Evolutionary conservation across 768 basidiomycete species (phyloP), one percentile per base, ranked within the genome.

Genomic region (Fomitopsis serialis): DNA sequence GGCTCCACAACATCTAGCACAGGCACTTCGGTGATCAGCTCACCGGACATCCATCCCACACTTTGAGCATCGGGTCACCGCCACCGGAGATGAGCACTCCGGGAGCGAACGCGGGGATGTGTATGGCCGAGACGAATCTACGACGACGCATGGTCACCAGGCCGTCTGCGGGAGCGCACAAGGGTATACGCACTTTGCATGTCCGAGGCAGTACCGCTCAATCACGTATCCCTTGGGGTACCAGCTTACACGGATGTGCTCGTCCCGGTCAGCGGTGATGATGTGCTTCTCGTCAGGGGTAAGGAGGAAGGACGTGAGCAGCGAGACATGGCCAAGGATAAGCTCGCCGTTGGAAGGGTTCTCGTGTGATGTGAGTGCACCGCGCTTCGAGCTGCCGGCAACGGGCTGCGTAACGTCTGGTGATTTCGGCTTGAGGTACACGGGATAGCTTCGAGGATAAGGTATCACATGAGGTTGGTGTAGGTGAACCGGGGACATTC

Each of bases 241-340:
- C 81, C 89, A 82, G 62, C 90, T 94, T 15, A 96, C 79, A 50
- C 97, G 78, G 48, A 99, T 87, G 64, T 98, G 97, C 66, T 98
- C 97, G 63, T 99, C 97, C 43, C 97, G 74, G 64, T 98, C 97
- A 0, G 92, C 87, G 0, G 93, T 92, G 58, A 98, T 78, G 62
- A 99, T 85, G 63, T 78, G 85, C 49, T 76, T 77, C 60, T 85
- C 82, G 62, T 90, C 85, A 0, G 68, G 65, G 0, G 84, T 79
- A 51, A 96, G 78, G 42, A 86, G 62, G 66, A 89, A 85, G 0
- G 78, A 69, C 11, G 87, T 96, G 53, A 98, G 69, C 40, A 92
- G 80, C 12, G 94, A 97, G 1, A 88, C 83, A 64, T 99, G 97
- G 9, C 97, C 96, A 0, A 96, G 74, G 36, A 94, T 68, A 49